Evolutionary conservation across 192 early-diverging fungal genomes (phyloP).

Genomic region (Coemansia furcata): DNA sequence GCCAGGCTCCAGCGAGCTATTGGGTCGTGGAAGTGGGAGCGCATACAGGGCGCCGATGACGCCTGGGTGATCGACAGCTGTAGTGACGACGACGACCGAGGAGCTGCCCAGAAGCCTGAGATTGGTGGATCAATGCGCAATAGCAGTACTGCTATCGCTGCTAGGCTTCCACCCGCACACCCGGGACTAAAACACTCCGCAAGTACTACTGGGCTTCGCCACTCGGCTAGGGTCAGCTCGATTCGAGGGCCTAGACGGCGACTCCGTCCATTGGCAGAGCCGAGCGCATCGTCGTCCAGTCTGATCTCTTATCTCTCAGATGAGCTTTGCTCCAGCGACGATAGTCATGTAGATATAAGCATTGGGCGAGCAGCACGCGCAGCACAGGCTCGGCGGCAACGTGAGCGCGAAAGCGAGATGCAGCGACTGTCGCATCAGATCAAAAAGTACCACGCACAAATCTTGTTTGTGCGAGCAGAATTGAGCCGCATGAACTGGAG

Average conservation of each 20-base stretch:
- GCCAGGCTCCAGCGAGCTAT: conserved; percentile 31
- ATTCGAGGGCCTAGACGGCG: neutral
- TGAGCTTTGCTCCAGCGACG: conserved; percentile 26
- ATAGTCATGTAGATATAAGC: conserved; percentile 1
- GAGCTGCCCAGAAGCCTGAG: neutral
- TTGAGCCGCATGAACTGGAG: conserved; percentile 29
- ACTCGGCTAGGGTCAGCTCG: neutral
- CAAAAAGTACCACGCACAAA: conserved; percentile 39
- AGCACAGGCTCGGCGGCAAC: conserved; percentile 11
- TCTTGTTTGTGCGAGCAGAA: conserved; percentile 35
- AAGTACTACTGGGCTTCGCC: neutral
- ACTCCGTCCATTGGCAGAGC: neutral
- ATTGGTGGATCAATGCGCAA: neutral
- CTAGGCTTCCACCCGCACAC: conserved; percentile 26
- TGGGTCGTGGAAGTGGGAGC: conserved; percentile 47
- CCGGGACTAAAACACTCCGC: conserved; percentile 15
- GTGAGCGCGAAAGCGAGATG: conserved; percentile 44
- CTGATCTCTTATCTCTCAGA: conserved; percentile 24
- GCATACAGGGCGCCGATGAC: conserved; percentile 12
- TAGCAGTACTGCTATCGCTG: conserved; percentile 5
- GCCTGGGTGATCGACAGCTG: conserved; percentile 5
- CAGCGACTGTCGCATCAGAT: conserved; percentile 38
- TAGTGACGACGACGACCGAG: neutral
- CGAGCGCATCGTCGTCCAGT: conserved; percentile 14
- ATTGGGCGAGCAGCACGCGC: conserved; percentile 7